These are phyloP conservation scores for Hypoxylon sp. DNA, from an alignment of 2,329 filamentous ascomycete genomes.

Conservation along the genomic window DNA sequence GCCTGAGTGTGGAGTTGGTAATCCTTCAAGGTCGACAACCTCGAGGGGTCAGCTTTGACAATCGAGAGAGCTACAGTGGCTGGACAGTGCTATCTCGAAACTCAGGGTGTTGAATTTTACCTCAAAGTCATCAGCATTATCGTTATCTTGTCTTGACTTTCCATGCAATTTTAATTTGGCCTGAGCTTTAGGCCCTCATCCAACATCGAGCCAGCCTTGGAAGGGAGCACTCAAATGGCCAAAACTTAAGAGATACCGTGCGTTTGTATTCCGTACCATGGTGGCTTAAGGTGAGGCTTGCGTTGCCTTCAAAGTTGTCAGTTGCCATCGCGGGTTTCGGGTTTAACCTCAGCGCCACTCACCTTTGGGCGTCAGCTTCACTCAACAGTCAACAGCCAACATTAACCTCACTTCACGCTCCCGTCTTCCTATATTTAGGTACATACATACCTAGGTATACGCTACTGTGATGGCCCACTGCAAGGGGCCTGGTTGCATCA, in stretches of 20 bases:
- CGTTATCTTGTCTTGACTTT: background rate
- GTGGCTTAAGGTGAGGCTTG: conserved; percentile 35
- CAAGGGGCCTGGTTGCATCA: conserved; percentile 19
- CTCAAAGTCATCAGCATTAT: background rate
- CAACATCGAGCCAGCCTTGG: background rate
- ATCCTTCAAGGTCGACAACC: background rate
- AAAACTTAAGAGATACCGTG: background rate
- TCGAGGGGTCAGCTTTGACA: background rate
- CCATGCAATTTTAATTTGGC: background rate
- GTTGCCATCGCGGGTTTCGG: too few species aligned
- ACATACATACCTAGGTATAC: conserved; percentile 21
- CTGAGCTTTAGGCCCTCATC: background rate
- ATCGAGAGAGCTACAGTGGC: background rate
- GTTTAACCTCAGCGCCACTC: conserved; percentile 8
- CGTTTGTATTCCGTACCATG: conserved; percentile 4
- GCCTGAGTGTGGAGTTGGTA: conserved; percentile 7
- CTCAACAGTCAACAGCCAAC: conserved; percentile 1
- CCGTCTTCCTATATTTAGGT: conserved; percentile 11
- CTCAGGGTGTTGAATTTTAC: background rate
- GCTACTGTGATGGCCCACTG: conserved; percentile 4
- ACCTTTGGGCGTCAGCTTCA: conserved; percentile 13
- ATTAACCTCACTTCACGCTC: conserved; percentile 7
- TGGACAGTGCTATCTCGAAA: background rate
- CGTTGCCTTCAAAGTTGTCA: background rate
- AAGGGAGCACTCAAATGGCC: background rate